A percentile compares a stretch with the other conserved stretches of the same genome.
Evolutionary conservation across 2,329 filamentous ascomycete species (phyloP).

Genomic region (Neofusicoccum umdonicola): DNA sequence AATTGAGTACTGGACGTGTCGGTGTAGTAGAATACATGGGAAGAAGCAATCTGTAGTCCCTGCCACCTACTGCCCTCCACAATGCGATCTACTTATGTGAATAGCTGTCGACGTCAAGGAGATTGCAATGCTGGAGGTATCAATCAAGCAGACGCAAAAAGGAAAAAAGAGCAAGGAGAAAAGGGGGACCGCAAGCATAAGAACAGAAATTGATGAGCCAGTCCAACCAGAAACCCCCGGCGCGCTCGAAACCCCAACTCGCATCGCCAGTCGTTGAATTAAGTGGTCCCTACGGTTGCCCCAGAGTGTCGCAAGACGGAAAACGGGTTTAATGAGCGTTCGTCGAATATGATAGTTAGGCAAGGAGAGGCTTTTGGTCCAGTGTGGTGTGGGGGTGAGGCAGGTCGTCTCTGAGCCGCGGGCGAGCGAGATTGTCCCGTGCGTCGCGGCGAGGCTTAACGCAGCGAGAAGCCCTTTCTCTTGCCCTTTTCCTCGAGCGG

Average conservation of each 20-base stretch:
- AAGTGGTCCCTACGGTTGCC: constrained; percentile 30
- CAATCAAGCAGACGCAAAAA: constrained; percentile 40
- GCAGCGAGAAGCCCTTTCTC: constrained; percentile 98
- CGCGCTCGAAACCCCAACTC: constrained; percentile 25
- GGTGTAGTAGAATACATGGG: constrained; percentile 41
- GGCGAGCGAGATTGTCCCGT: neutral
- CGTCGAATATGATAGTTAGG: constrained; percentile 30
- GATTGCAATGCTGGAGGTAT: constrained; percentile 45
- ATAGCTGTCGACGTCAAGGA: constrained; percentile 27
- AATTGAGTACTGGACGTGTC: constrained; percentile 32
- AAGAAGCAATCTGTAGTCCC: constrained; percentile 33
- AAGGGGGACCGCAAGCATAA: constrained; percentile 16
- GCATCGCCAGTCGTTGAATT: constrained; percentile 34
- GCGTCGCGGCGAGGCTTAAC: constrained; percentile 55
- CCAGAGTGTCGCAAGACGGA: constrained; percentile 40
- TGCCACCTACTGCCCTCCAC: constrained; percentile 25
- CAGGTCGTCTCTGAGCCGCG: constrained; percentile 24
- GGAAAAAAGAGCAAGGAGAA: constrained; percentile 34
- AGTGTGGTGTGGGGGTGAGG: constrained; percentile 21
- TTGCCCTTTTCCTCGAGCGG: constrained; percentile 97
- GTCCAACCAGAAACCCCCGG: constrained; percentile 15
- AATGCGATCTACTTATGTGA: constrained; percentile 20
- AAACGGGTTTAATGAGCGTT: constrained; percentile 33
- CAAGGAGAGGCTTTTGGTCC: constrained; percentile 30
- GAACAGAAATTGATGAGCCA: constrained; percentile 18